Evolutionary conservation across 768 basidiomycete genomes (phyloP), one percentile per base, ranked within the genome.

Genomic region (Suillus subluteus): DNA sequence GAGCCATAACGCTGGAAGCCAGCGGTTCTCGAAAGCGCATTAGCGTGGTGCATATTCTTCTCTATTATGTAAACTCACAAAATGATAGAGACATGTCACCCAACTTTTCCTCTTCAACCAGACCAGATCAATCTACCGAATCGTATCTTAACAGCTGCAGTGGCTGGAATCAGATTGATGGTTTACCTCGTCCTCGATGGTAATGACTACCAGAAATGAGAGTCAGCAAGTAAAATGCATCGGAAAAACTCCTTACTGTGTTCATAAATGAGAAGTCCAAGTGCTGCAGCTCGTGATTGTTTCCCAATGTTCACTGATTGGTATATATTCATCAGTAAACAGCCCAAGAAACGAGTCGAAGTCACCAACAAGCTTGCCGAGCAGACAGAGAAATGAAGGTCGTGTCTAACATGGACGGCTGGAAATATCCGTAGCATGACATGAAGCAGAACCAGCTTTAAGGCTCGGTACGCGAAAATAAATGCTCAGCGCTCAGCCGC

Each of bases 251-350:
- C 41, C 66, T 63, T 26, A 69, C 68, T 59, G 35, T 59, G 62
- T 48, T 69, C 68, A 50, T 69, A 69, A n/a, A 69, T 64, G 26
- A 69, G 66, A 18, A 67, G 26, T n/a, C 56, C 46, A 26, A 69
- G 46, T 37, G 68, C 68, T 43, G 62, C 68, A 26, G 50, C 35
- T n/a, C 62, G 66, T 35, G 68, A 67, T 62, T 64, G 44, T 16
- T 63, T 67, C 6, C 62, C 68, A 23, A 63, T 67, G 23, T 62
- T 26, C 46, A 69, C 68, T 69, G 46, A 30, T 13, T 26, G 26
- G 23, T 4, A 43, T 12, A 62, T 32, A 26, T 48, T 61, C 32
- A 61, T 59, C 18, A 62, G 64, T 30, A 44, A 26, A 62, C 32
- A 30, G 64, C 3, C 18, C 44, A 61, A 41, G 26, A 35, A 62